phyloP scores from a whole-genome alignment of 805 yeast species.

The Lachancea nothofagi region DNA sequence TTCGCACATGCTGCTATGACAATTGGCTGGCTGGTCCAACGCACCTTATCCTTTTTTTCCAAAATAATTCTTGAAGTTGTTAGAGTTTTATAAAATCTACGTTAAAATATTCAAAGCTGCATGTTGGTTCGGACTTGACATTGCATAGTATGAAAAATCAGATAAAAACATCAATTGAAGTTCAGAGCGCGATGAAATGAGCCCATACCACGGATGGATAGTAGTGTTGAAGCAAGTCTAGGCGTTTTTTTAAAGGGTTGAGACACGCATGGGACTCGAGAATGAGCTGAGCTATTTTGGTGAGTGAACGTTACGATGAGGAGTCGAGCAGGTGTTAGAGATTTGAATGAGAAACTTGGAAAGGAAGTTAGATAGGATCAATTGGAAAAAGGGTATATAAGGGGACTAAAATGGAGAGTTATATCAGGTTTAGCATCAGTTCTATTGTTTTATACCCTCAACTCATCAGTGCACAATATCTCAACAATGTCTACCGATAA shows the following conservation, averaged over 20 bases:
- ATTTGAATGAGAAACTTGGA: neutral
- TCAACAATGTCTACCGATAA: conserved; percentile 40
- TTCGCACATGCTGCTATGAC: neutral
- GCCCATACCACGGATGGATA: too few species aligned
- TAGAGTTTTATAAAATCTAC: too few species aligned
- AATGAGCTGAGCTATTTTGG: neutral
- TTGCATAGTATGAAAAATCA: neutral
- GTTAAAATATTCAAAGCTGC: too few species aligned
- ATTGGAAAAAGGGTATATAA: too few species aligned
- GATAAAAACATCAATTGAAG: too few species aligned
- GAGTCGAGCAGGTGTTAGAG: conserved; percentile 3
- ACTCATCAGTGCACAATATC: neutral
- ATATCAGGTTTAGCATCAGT: neutral
- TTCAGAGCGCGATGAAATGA: neutral
- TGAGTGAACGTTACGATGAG: neutral
- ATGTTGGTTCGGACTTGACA: neutral
- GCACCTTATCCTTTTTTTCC: neutral
- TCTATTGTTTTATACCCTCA: neutral
- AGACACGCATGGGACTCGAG: neutral
- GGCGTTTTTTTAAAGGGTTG: too few species aligned
- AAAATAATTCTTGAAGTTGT: conserved; percentile 2
- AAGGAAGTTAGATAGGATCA: neutral
- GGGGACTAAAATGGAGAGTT: neutral
- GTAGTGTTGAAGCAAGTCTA: too few species aligned
- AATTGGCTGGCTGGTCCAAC: too few species aligned